Conservation (phyloP, 2,329 filamentous ascomycete species). For the Monilinia vaccinii-corymbosi region DNA sequence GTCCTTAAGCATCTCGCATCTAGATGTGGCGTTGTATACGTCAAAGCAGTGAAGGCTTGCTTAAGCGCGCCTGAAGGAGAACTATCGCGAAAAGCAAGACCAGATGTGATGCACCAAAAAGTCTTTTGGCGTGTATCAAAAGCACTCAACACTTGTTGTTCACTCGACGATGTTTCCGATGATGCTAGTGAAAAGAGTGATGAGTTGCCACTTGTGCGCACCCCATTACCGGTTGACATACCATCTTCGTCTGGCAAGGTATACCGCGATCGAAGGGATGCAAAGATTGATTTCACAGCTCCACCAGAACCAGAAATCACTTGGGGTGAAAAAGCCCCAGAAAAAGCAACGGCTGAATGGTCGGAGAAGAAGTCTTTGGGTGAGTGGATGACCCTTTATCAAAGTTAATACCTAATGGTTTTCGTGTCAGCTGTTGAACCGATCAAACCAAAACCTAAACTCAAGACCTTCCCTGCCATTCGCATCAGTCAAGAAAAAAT, state of each 20-base stretch:
- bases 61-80: conserved; percentile 61
- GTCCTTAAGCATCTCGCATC: conserved; percentile 30
- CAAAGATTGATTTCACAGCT: conserved; percentile 11
- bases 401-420: conserved; percentile 1
- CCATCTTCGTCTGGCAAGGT: conserved; percentile 18
- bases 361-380: conserved; percentile 18
- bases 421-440: conserved; percentile 12
- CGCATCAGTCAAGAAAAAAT: conserved; percentile 50
- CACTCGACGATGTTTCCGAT: conserved; percentile 49
- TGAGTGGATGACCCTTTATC: conserved; percentile 3
- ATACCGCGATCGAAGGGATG: conserved; percentile 7
- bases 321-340: conserved; percentile 15
- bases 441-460: conserved; percentile 33
- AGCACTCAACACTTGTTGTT: conserved; percentile 49
- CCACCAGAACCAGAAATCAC: conserved; percentile 12
- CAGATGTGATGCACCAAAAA: conserved; percentile 47
- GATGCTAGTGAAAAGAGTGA: conserved; percentile 40
- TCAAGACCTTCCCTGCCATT: conserved; percentile 51
- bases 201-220: conserved; percentile 34
- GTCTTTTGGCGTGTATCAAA: conserved; percentile 42
- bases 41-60: conserved; percentile 64
- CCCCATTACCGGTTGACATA: conserved; percentile 15
- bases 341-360: conserved; percentile 13
- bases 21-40: conserved; percentile 64
- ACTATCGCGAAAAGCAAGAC: conserved; percentile 36